phyloP scores from a whole-genome alignment of 768 basidiomycete species.

The Tubosaeta brunneosetosa region DNA sequence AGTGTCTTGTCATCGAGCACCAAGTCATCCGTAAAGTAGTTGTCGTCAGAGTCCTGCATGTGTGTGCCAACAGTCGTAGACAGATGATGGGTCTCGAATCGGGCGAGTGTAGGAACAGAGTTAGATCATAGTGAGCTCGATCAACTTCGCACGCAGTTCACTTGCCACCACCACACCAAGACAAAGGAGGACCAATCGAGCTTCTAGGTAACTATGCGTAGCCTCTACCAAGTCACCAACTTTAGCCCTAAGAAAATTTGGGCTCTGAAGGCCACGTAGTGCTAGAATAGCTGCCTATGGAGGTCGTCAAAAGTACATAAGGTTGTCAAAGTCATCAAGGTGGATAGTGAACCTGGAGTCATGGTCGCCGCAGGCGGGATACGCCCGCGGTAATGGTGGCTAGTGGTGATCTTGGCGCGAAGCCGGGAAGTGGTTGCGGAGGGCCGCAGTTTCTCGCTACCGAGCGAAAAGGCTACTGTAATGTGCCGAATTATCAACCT shows the following conservation, averaged over 20 bases:
- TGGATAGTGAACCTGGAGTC: constrained; percentile 13
- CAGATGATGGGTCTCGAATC: neutral
- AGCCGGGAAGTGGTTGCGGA: constrained; percentile 16
- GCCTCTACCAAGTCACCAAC: no score
- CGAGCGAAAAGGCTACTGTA: constrained; percentile 19
- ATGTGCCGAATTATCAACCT: constrained; percentile 18
- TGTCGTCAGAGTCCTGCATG: constrained; percentile 68
- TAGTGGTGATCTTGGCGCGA: constrained; percentile 19
- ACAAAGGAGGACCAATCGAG: no score
- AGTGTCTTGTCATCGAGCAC: constrained; percentile 58
- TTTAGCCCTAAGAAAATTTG: no score
- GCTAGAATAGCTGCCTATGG: constrained; percentile 7
- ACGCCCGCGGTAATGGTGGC: constrained; percentile 11
- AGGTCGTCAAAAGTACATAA: constrained; percentile 26
- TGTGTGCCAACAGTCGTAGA: neutral
- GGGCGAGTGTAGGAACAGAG: no score
- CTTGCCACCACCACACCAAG: no score
- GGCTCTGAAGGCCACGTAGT: no score
- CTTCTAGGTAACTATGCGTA: no score
- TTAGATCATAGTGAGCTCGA: no score
- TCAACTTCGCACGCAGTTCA: no score
- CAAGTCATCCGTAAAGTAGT: constrained; percentile 60
- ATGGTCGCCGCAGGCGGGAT: constrained; percentile 8
- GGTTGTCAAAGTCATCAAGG: constrained; percentile 22
- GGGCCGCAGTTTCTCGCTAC: constrained; percentile 17